Base-by-base conservation (phyloP, 2,329 filamentous ascomycete species). In the Sporothrix pseudoabietina region DNA sequence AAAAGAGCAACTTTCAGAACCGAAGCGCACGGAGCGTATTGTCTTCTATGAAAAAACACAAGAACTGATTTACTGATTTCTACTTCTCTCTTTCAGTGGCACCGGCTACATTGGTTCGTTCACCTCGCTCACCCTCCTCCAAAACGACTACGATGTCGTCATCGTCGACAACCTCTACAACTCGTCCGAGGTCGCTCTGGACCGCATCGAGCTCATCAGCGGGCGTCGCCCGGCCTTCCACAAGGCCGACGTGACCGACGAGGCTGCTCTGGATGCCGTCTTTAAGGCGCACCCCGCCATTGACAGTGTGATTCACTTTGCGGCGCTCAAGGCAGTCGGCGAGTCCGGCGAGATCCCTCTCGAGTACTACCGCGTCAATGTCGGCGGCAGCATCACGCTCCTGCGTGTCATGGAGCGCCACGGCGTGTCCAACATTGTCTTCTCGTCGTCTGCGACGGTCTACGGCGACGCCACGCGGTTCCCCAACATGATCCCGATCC, bases 41-140 rank as follows among this genome's bases (percentile, higher is more conserved):
- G 55, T 26, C 8, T 9, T 22, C 7, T 8, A 12, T 14, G 35
- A 14, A 22, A 9, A 32, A 10, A 6, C 10, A 10, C 32, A 41
- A n/a, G 14, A 55, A 19, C n/a, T 26, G n/a, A n/a, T 41, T 9
- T 26, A 26, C 69, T 35, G 30, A 65, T 26, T 5, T 2, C 8
- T 55, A 76, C 78, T 78, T 26, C 19, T 41, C 4, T 77, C 26
- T 39, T 7, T 77, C 81, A 98, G 96, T 88, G 96, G 96, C 80
- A 97, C 94, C 77, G 96, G 96, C 85, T 99, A 99, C 87, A 99
- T 99, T 83, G 96, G 96, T 82, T 98, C 95, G 69, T 98, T 98
- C 87, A 99, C 96, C 75, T 87, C 93, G 73, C 90, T 99, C 70
- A 91, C 94, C 71, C 92, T 99, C 35, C 93, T 99, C 78, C 88